Conservation (phyloP, 352 stramenopile species). For the Pythium dissotocum region DNA sequence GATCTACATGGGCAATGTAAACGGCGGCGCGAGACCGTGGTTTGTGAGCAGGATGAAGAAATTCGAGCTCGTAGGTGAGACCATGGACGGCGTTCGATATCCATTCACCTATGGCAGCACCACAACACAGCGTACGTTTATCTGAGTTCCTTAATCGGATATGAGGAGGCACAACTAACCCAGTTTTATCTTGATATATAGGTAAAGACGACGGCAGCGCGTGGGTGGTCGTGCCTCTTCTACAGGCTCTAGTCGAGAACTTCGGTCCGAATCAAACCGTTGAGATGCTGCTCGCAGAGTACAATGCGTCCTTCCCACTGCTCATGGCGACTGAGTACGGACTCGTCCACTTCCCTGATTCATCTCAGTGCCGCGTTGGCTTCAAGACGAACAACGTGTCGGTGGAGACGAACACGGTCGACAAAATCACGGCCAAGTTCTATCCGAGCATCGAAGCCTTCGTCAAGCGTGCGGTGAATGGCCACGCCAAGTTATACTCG, state of each 20-base stretch:
- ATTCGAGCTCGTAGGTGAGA: slow-evolving; percentile 30
- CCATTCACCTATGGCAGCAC: slow-evolving; percentile 29
- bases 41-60: slow-evolving; percentile 28
- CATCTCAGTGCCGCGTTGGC: slow-evolving; percentile 32
- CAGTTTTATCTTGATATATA: slow-evolving; percentile 2
- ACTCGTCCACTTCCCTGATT: slow-evolving; percentile 34
- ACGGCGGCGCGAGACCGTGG: slow-evolving; percentile 33
- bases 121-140: slow-evolving; percentile 21
- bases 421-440: slow-evolving; percentile 32
- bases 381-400: slow-evolving; percentile 32
- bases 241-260: slow-evolving; percentile 30
- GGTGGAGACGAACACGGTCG: slow-evolving; percentile 31
- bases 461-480: slow-evolving; percentile 19
- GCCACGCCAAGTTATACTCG: slow-evolving; percentile 19
- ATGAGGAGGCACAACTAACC: background rate
- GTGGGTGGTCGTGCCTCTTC: slow-evolving; percentile 33
- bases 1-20: slow-evolving; percentile 39
- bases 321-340: slow-evolving; percentile 37
- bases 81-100: slow-evolving; percentile 23
- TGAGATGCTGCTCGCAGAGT: slow-evolving; percentile 31
- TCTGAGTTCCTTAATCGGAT: no score
- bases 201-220: slow-evolving; percentile 37
- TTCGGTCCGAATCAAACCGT: slow-evolving; percentile 21
- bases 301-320: slow-evolving; percentile 31
- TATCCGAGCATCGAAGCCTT: slow-evolving; percentile 29